These are phyloP conservation scores for Ceratobasidium theobromae DNA, from an alignment of 1,284 basidiomycete species.

Conservation along the genomic window DNA sequence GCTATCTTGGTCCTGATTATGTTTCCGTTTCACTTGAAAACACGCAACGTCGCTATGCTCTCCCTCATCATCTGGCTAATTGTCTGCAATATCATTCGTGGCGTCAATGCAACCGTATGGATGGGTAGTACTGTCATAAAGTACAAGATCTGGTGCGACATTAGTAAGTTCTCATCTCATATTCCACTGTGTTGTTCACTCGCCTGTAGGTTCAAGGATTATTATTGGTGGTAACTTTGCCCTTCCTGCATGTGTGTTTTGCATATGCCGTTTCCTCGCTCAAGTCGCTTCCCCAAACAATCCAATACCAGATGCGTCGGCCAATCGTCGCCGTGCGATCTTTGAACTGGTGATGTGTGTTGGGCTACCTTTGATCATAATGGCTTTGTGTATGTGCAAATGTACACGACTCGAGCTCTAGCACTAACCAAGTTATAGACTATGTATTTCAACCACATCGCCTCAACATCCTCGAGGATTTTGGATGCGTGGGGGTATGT, in stretches of 20 bases:
- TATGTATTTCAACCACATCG: constrained; percentile 65
- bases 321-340: constrained; percentile 45
- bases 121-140: constrained; percentile 40
- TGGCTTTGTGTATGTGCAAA: constrained; percentile 56
- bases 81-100: constrained; percentile 53
- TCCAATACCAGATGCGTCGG: constrained; percentile 39
- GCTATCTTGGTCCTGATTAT: constrained; percentile 43
- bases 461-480: constrained; percentile 63
- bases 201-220: constrained; percentile 38
- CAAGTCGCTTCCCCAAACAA: constrained; percentile 42
- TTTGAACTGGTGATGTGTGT: constrained; percentile 58
- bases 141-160: constrained; percentile 46
- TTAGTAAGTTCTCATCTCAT: constrained; percentile 41
- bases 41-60: constrained; percentile 58
- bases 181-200: neutral
- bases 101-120: constrained; percentile 54
- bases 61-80: constrained; percentile 61
- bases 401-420: neutral
- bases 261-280: constrained; percentile 45
- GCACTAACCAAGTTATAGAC: constrained; percentile 48
- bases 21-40: constrained; percentile 47
- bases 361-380: constrained; percentile 56
- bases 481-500: constrained; percentile 57
- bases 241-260: constrained; percentile 42
- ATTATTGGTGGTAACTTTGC: constrained; percentile 39